A percentile compares a stretch with the other conserved stretches of the same genome.
Evolutionary conservation across 1,284 basidiomycete species (phyloP).

Genomic region (Microbotryum intermedium): DNA sequence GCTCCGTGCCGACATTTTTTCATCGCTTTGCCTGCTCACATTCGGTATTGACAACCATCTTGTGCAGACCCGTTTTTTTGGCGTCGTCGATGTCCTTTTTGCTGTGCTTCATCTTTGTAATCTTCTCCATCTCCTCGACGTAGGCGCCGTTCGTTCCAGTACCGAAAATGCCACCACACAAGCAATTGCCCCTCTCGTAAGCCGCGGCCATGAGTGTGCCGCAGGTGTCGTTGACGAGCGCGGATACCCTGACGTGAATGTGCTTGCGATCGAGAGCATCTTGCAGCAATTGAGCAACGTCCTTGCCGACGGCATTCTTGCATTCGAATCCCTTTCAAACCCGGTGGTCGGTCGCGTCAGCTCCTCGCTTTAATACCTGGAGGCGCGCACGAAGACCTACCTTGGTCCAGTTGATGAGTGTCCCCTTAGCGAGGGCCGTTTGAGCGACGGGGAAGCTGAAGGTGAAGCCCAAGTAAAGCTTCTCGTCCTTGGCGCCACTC

Average conservation of each 20-base stretch:
- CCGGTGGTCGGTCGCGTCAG: background rate
- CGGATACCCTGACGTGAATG: slow-evolving; percentile 85
- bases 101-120: slow-evolving; percentile 61
- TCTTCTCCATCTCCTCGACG: slow-evolving; percentile 74
- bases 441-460: slow-evolving; percentile 98
- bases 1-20: background rate
- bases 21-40: slow-evolving; percentile 43
- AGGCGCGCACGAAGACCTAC: slow-evolving; percentile 9
- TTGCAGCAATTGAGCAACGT: slow-evolving; percentile 85
- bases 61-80: slow-evolving; percentile 39
- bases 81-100: slow-evolving; percentile 37
- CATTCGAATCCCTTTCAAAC: slow-evolving; percentile 62
- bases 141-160: slow-evolving; percentile 98
- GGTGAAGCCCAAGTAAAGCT: slow-evolving; percentile 77
- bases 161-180: slow-evolving; percentile 89
- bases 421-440: slow-evolving; percentile 79
- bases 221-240: slow-evolving; percentile 95
- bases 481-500: slow-evolving; percentile 41
- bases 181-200: slow-evolving; percentile 79
- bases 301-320: slow-evolving; percentile 81
- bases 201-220: slow-evolving; percentile 86
- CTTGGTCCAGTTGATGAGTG: slow-evolving; percentile 94
- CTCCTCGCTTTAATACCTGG: background rate
- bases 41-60: slow-evolving; percentile 95
- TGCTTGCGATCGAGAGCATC: slow-evolving; percentile 89